phyloP scores from a whole-genome alignment of 768 basidiomycete genomes.

The Hebeloma cylindrosporum region DNA sequence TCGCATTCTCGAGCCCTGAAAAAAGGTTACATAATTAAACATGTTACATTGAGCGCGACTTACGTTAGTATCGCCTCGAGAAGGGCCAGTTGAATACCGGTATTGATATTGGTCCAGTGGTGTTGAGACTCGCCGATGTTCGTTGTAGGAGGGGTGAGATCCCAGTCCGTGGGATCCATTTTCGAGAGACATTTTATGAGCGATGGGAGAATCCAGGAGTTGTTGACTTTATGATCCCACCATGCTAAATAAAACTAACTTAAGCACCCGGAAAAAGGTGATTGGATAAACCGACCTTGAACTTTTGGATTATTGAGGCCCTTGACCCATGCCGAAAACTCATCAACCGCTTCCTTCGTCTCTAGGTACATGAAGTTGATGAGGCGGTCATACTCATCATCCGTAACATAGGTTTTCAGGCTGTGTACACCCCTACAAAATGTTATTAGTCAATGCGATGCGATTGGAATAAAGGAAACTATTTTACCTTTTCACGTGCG shows the following conservation, averaged over 20 bases:
- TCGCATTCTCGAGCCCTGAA: conserved; percentile 8
- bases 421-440: conserved; percentile 10
- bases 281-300: conserved; percentile 9
- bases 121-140: conserved; percentile 24
- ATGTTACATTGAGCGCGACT: neutral
- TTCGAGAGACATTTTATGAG: conserved; percentile 22
- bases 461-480: neutral
- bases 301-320: conserved; percentile 12
- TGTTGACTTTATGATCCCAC: conserved; percentile 26
- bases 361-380: conserved; percentile 18
- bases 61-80: conserved; percentile 21
- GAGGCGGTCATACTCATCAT: conserved; percentile 10
- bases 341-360: conserved; percentile 6
- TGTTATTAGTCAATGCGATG: neutral
- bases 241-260: conserved; percentile 13
- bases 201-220: conserved; percentile 21
- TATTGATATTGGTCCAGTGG: conserved; percentile 21
- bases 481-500: conserved; percentile 12
- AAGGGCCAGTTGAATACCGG: conserved; percentile 17
- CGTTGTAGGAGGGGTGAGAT: conserved; percentile 20
- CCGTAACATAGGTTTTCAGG: conserved; percentile 9
- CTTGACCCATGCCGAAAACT: conserved; percentile 10
- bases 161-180: conserved; percentile 18
- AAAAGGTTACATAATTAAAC: neutral
- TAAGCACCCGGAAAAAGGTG: neutral